A percentile compares a stretch with the other conserved stretches of the same genome.
Conservation (phyloP, 2,329 filamentous ascomycete species). For the Aspergillus spinulosporus region DNA sequence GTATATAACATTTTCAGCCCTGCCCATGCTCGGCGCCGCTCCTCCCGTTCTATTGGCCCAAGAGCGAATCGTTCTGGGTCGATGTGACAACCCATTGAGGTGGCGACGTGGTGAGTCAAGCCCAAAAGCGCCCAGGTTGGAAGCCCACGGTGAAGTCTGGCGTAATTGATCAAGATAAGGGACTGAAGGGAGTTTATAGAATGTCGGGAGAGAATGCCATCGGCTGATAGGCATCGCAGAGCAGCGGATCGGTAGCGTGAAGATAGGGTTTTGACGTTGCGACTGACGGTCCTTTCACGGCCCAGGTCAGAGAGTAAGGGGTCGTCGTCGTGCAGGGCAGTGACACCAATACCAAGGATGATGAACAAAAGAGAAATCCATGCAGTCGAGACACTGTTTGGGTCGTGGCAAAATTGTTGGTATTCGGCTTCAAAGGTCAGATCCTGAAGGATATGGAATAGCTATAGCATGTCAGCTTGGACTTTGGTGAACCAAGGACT, state of each 20-base stretch:
- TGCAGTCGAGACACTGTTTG: constrained; percentile 36
- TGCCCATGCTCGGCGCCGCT: constrained; percentile 43
- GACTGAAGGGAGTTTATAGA: constrained; percentile 44
- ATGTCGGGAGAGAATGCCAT: constrained; percentile 41
- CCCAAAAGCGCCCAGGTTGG: constrained; percentile 44
- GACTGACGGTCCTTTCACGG: constrained; percentile 37
- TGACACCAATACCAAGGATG: constrained; percentile 42
- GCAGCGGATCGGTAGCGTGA: constrained; percentile 40
- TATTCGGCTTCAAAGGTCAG: constrained; percentile 44
- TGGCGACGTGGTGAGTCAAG: constrained; percentile 42
- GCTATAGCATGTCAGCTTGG: constrained; percentile 16
- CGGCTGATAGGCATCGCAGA: constrained; percentile 41
- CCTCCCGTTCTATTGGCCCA: constrained; percentile 39
- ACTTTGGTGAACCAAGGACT: not conserved
- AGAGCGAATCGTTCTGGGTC: constrained; percentile 41
- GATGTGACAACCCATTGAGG: constrained; percentile 45
- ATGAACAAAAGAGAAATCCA: constrained; percentile 45
- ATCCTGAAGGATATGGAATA: constrained; percentile 46
- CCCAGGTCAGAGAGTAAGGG: constrained; percentile 40
- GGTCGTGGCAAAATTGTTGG: constrained; percentile 38
- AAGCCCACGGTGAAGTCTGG: constrained; percentile 37
- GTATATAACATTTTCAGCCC: constrained; percentile 44
- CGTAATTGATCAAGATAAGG: constrained; percentile 43
- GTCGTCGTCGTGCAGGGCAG: constrained; percentile 38
- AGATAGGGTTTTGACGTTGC: constrained; percentile 40